A percentile compares a stretch with the other conserved stretches of the same genome.
phyloP scores from a whole-genome alignment of 1,284 basidiomycete species.

The Marasmius fiardii region DNA sequence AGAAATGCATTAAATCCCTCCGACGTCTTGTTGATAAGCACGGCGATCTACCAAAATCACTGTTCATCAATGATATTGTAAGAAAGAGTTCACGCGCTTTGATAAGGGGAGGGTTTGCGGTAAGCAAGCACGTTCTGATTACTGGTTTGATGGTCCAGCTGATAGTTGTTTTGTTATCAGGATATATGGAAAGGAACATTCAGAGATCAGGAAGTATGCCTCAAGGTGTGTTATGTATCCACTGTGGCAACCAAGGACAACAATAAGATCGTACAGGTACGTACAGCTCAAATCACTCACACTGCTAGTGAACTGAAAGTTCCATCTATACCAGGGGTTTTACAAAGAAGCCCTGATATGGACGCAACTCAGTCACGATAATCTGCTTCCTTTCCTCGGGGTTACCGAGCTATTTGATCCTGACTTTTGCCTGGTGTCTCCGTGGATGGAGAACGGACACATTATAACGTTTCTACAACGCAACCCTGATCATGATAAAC shows the following conservation, averaged over 20 bases:
- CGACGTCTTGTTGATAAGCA: background rate
- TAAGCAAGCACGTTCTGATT: background rate
- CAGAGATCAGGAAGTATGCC: background rate
- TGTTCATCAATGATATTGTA: background rate
- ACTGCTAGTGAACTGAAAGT: background rate
- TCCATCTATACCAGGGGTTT: constrained; percentile 5
- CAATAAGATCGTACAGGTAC: background rate
- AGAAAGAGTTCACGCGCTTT: background rate
- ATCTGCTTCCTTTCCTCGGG: constrained; percentile 13
- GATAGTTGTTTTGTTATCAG: background rate
- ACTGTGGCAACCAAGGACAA: background rate
- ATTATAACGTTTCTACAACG: constrained; percentile 9
- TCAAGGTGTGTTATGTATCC: background rate
- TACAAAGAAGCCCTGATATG: constrained; percentile 13
- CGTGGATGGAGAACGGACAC: constrained; percentile 14
- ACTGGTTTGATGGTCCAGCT: background rate
- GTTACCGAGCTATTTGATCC: constrained; percentile 9
- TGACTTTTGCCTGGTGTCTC: constrained; percentile 12
- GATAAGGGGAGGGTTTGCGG: background rate
- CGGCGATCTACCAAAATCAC: background rate
- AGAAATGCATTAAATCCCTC: background rate
- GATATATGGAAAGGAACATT: background rate
- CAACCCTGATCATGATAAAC: constrained; percentile 10
- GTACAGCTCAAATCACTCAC: background rate
- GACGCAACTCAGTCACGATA: constrained; percentile 12